Percentiles rank a stretch among this genome's conserved stretches.
phyloP scores from a whole-genome alignment of 2,329 filamentous ascomycete genomes.

The Trichoderma endophyticum region DNA sequence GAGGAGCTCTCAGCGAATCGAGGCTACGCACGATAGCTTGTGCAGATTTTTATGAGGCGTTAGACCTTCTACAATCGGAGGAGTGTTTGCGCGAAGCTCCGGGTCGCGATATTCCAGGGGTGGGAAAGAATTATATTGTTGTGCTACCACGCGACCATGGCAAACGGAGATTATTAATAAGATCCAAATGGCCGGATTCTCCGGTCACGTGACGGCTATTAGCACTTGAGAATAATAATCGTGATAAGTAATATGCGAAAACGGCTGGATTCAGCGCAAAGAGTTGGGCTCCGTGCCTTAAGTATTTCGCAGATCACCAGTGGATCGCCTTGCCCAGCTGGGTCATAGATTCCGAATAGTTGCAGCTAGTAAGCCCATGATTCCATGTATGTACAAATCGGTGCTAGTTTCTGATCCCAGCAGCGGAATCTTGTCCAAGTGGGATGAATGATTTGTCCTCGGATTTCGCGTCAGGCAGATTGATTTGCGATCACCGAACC shows the following conservation, averaged over 20 bases:
- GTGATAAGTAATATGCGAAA: not conserved
- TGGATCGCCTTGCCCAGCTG: not conserved
- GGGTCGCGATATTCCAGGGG: not conserved
- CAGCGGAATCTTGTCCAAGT: not conserved
- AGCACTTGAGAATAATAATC: not conserved
- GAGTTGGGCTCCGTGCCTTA: not conserved
- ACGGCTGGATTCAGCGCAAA: not conserved
- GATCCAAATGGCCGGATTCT: not conserved
- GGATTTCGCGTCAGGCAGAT: not conserved
- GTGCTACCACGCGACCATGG: not conserved
- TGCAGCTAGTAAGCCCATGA: not conserved
- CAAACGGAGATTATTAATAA: conserved; percentile 5
- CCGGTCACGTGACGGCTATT: not conserved
- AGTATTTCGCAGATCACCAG: not conserved
- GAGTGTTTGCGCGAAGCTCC: not conserved
- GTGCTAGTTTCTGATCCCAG: not conserved
- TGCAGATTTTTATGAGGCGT: not conserved
- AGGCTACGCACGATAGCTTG: not conserved
- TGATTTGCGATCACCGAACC: not conserved
- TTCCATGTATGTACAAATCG: not conserved
- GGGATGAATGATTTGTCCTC: not conserved
- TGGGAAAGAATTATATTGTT: not conserved
- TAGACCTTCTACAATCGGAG: not conserved
- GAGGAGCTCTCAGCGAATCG: not conserved
- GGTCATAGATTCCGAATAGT: not conserved